These are phyloP conservation scores for Carex parvula DNA, from an alignment of 176 grass and related monocot species.

Conservation along the genomic window DNA sequence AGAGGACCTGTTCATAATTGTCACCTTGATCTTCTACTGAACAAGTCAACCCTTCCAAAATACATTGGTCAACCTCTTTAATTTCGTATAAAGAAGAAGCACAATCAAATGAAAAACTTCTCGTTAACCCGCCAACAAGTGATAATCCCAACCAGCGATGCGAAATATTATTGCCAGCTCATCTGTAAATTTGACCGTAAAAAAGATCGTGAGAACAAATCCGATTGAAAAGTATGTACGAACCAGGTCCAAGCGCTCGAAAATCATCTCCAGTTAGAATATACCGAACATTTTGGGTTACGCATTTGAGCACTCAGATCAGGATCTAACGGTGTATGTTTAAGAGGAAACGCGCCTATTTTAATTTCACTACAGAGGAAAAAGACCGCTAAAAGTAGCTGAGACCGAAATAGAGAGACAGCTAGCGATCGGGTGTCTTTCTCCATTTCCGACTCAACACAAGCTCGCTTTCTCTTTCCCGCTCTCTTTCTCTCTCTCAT, in stretches of 20 bases:
- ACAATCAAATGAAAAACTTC: neutral
- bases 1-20: neutral
- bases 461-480: neutral
- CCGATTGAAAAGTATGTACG: neutral
- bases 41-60: neutral
- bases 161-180: neutral
- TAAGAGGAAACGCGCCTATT: neutral
- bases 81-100: neutral
- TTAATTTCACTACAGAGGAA: neutral
- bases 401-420: conserved; percentile 14
- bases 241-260: neutral
- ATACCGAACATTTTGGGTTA: neutral
- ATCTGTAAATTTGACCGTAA: neutral
- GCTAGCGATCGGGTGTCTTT: neutral
- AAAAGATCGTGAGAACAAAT: neutral
- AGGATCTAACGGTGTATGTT: neutral
- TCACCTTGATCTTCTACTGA: neutral
- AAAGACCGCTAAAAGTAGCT: conserved; percentile 9
- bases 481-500: neutral
- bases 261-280: neutral
- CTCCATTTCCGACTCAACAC: conserved; percentile 9
- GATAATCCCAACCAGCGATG: neutral
- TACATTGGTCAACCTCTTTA: neutral
- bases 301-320: neutral
- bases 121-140: neutral